These are phyloP conservation scores for Penicillium dipodomyicola DNA, from an alignment of 495 filamentous ascomycete genomes.

Conservation along the genomic window DNA sequence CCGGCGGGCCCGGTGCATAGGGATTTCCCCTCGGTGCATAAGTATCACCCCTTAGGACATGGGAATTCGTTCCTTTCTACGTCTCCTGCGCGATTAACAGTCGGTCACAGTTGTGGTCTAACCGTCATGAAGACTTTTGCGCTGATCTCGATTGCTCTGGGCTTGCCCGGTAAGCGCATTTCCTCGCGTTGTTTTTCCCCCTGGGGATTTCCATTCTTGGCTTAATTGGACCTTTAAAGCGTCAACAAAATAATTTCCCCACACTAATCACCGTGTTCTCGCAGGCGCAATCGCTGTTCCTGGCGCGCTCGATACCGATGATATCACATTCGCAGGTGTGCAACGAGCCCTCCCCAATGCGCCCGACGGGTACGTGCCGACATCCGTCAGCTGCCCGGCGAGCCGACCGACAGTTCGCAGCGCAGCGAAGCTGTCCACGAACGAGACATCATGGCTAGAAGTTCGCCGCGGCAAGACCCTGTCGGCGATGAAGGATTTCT, in stretches of 20 bases:
- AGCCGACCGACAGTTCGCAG: slow-evolving; percentile 51
- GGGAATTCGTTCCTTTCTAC: not conserved
- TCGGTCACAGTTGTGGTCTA: not conserved
- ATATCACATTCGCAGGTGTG: slow-evolving; percentile 15
- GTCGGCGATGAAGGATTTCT: slow-evolving; percentile 67
- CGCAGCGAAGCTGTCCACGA: slow-evolving; percentile 57
- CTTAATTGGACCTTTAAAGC: not conserved
- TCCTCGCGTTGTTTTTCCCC: not conserved
- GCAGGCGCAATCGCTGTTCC: slow-evolving; percentile 25
- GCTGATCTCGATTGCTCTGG: slow-evolving; percentile 27
- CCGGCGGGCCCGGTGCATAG: slow-evolving; percentile 29
- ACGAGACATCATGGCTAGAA: slow-evolving; percentile 70
- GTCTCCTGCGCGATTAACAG: slow-evolving; percentile 3
- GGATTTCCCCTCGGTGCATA: slow-evolving; percentile 24
- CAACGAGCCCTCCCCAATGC: slow-evolving; percentile 45
- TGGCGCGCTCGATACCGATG: slow-evolving; percentile 7
- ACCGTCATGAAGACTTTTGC: slow-evolving; percentile 28
- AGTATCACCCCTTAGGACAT: slow-evolving; percentile 22
- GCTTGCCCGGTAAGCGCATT: slow-evolving; percentile 32
- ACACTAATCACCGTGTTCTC: not conserved
- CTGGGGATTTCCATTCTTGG: not conserved
- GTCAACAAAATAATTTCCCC: not conserved
- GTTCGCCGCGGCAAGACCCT: slow-evolving; percentile 53
- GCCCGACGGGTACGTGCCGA: slow-evolving; percentile 48
- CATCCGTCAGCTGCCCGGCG: slow-evolving; percentile 40